Evolutionary conservation across 495 filamentous ascomycete genomes (phyloP), one percentile per base, ranked within the genome.

Genomic region (Talaromyces proteolyticus): DNA sequence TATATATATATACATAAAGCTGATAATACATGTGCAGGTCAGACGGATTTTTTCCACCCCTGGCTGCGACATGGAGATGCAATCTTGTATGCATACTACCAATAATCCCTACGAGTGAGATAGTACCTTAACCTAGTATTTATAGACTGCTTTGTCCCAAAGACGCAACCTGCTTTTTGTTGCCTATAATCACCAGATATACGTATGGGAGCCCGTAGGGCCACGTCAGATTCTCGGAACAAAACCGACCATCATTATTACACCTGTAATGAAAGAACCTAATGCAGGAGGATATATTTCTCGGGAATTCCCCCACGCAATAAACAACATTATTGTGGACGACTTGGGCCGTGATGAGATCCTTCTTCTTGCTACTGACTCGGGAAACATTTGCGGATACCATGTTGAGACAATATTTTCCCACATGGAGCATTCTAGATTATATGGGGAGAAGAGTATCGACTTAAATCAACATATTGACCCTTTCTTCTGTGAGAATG

Each of bases 301-400:
- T 52, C 59, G 45, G 0, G 26, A 38, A 0, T 63, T 73, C 14
- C 81, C 84, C 0, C 91, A 96, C 63, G 75, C 78, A 17, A 80
- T 95, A 48, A 96, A 94, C 57, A 78, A 84, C 49, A 66, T 98
- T 2, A 75, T 89, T 26, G 74, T 95, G 17, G 88, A 90, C 37
- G 80, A 87, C 43, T 68, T 98, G 2, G 93, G 93, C 2, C 66
- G 79, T 23, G 78, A 91, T 41, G 93, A 98, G 64, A 80, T 95
- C 11, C 51, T 96, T 17, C 63, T 92, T 2, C 70, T 86, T 39
- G 81, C 75, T 10, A 91, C 84, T 49, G 93, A 96, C 57, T 91
- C 96, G 54, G 93, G 93, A 4, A 92, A 98, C 64, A 83, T 94
- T 8, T 76, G 86, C 29, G 90, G 81, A 4, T 95, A 91, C 63